Evolutionary conservation across 805 yeast genomes (phyloP), one percentile per base, ranked within the genome.

Genomic region (Candida peoriensis): DNA sequence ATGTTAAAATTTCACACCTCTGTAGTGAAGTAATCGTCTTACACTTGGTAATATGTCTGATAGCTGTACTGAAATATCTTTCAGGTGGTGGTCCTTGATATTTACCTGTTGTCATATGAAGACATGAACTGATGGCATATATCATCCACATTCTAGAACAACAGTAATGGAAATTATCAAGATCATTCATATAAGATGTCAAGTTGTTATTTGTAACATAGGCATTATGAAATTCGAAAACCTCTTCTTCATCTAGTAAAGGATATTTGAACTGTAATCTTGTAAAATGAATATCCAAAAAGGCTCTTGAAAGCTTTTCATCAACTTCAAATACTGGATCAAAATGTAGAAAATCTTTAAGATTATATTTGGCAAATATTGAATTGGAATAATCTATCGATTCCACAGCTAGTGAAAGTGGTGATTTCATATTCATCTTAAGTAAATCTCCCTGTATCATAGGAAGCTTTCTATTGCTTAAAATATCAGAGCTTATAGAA

Each of bases 231-330:
- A 75, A 74, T 20, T 60, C 58, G 26, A 67, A 58, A 16, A 75
- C 66, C 35, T 72, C 79, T 21, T 60, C 58, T 48, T 75, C 79
- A 44, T 70, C 72, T 20, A 76, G 51, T 20, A 76, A 42, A 0
- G 81, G 81, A 43, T 74, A 74, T 43, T 74, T 74, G 52, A 70
- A 71, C 44, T 76, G 81, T 24, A 75, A 50, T 32, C 76, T 57
- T 10, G 75, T 63, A 51, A 76, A 75, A 48, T 72, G 74, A n/a
- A 72, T 68, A 37, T 73, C 78, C 28, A 75, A 47, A 23, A 75
- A 64, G 20, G 72, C 70, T 39, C 72, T 63, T 3, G 78, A 65
- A 19, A 71, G 49, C 30, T 63, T 60, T 36, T 66, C 69, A 44
- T 74, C 78, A 36, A 75, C 63, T 36, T 72, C 72, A 34, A 66